These are phyloP conservation scores for Nepenthes mirabilis DNA, from an alignment of 148 eudicot species.

Conservation along the genomic window DNA sequence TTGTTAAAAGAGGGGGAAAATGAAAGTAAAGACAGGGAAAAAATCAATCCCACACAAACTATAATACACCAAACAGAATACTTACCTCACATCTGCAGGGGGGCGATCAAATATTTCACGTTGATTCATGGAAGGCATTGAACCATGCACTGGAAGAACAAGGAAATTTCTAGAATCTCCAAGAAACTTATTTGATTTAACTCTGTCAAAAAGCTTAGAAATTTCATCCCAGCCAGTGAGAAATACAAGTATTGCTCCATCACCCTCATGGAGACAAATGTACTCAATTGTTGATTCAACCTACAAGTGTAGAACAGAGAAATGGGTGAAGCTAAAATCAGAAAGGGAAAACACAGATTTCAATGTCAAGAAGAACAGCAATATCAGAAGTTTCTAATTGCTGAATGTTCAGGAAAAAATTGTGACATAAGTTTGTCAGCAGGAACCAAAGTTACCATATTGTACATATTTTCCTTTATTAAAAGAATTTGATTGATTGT, in stretches of 20 bases:
- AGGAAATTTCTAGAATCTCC: slow-evolving; percentile 64
- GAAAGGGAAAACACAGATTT: neutral
- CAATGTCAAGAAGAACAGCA: too few species aligned
- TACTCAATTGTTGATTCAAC: slow-evolving; percentile 83
- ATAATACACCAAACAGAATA: neutral
- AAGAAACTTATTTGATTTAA: slow-evolving; percentile 51
- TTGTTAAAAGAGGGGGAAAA: neutral
- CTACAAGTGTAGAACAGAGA: slow-evolving; percentile 18
- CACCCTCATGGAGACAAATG: slow-evolving; percentile 70
- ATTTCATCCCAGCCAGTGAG: slow-evolving; percentile 99
- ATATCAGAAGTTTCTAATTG: too few species aligned
- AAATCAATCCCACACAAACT: neutral
- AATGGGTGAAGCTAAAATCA: neutral
- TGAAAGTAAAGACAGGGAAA: neutral
- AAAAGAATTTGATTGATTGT: too few species aligned
- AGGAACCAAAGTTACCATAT: too few species aligned
- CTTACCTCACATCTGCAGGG: slow-evolving; percentile 53
- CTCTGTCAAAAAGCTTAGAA: slow-evolving; percentile 69
- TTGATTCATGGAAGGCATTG: slow-evolving; percentile 92
- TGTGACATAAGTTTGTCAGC: too few species aligned
- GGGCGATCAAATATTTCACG: slow-evolving; percentile 94
- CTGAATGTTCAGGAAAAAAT: too few species aligned
- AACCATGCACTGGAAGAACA: slow-evolving; percentile 91
- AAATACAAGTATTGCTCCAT: slow-evolving; percentile 90
- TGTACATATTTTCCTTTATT: too few species aligned